phyloP scores from a whole-genome alignment of 2,329 filamentous ascomycete genomes.

The Chaetomium sp. region DNA sequence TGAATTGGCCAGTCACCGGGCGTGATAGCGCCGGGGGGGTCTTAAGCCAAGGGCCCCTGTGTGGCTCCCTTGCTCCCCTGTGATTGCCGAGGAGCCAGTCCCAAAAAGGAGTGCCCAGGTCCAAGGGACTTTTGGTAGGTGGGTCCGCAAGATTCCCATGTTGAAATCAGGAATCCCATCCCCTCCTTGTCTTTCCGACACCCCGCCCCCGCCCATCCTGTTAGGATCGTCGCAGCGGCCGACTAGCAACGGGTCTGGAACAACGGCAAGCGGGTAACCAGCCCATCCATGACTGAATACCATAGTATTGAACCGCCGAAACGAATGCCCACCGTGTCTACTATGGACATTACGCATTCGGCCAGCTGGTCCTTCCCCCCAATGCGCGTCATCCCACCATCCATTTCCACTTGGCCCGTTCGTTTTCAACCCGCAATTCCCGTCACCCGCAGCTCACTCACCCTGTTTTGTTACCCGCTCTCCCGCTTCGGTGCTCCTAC shows the following conservation, averaged over 20 bases:
- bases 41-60: too few species aligned
- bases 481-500: too few species aligned
- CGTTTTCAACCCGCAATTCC: too few species aligned
- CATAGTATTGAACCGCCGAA: too few species aligned
- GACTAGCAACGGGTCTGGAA: slow-evolving; percentile 1
- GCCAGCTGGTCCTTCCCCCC: too few species aligned
- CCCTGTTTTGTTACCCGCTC: too few species aligned
- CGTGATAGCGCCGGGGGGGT: too few species aligned
- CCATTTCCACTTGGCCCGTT: too few species aligned
- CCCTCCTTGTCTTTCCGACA: neutral
- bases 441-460: too few species aligned
- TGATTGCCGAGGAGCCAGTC: neutral
- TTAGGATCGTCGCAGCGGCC: slow-evolving; percentile 9
- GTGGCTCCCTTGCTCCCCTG: neutral
- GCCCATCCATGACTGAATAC: neutral
- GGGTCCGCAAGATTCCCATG: slow-evolving; percentile 21
- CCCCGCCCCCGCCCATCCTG: slow-evolving; percentile 11
- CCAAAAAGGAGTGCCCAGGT: neutral
- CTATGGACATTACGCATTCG: too few species aligned
- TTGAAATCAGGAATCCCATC: slow-evolving; percentile 19
- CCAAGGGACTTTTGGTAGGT: neutral
- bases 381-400: too few species aligned
- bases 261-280: neutral
- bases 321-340: too few species aligned
- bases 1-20: neutral